Base-by-base conservation (phyloP, 495 filamentous ascomycete genomes). In the Jackrogersella minutella region DNA sequence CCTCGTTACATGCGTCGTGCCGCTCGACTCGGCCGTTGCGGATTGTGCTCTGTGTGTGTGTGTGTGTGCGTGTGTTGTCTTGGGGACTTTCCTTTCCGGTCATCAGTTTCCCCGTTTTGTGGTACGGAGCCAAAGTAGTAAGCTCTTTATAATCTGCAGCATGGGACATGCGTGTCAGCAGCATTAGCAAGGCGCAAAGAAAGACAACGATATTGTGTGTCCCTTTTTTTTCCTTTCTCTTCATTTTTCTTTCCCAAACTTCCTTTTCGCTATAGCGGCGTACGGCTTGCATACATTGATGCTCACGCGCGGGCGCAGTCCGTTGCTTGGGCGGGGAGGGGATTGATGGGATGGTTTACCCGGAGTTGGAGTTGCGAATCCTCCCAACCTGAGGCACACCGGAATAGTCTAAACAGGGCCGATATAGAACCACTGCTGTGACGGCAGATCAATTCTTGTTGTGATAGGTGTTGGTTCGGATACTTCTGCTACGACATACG, bases 81-180 rank as follows among this genome's bases (percentile, higher is more conserved):
- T 46, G 22, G 41, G n/a, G 64, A 52, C 41, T 62, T 67, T 49
- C 52, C 58, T 46, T 67, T 67, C 43, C 52, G 52, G 58, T 44
- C 50, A 14, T 8, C 43, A 16, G 28, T 21, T 33, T 44, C 52
- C 37, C 36, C 58, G 64, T 40, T 30, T 33, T 66, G 17, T 19
- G 19, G 30, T 28, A 36, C 44, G 24, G 44, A 11, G 21, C 41
- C 41, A 50, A n/a, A 21, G 50, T 63, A 63, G 30, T 63, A 47
- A 49, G 49, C 49, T 53, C 40, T 51, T 47, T 47, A 43, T 44
- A 34, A 33, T 37, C 24, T 60, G 56, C 40, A 36, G 16, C 30
- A 53, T 34, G n/a, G n/a, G n/a, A 34, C 50, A 55, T 57, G 56
- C 57, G 52, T 51, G 64, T 61, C 64, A 66, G 51, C 64, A 53